phyloP scores from a whole-genome alignment of 2,329 filamentous ascomycete species.

The Rachicladosporium sp. region DNA sequence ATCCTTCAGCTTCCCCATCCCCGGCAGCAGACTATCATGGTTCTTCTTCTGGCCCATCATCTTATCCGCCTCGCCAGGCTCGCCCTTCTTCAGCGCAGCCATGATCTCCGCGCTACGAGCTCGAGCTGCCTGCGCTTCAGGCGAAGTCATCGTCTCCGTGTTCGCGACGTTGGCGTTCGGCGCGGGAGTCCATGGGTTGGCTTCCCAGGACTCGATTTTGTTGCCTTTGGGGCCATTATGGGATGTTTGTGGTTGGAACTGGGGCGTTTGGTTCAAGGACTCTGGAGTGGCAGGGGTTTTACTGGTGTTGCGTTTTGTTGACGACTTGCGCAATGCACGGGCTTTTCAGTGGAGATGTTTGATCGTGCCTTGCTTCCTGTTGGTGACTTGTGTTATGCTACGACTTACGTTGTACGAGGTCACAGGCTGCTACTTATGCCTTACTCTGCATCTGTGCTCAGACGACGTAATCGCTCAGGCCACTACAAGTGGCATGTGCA shows the following conservation, averaged over 20 bases:
- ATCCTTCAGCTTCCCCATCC: slow-evolving; percentile 3
- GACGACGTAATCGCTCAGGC: no score
- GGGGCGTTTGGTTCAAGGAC: no score
- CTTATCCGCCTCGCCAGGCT: slow-evolving; percentile 15
- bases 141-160: slow-evolving; percentile 12
- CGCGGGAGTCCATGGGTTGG: slow-evolving; percentile 8
- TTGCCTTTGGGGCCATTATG: slow-evolving; percentile 6
- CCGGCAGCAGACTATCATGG: slow-evolving; percentile 2
- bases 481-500: no score
- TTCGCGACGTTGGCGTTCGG: slow-evolving; percentile 16
- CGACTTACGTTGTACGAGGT: no score
- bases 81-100: slow-evolving; percentile 15
- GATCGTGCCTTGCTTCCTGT: no score
- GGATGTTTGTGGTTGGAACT: not conserved
- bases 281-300: no score
- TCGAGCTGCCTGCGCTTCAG: slow-evolving; percentile 14
- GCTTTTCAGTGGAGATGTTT: no score
- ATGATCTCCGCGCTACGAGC: slow-evolving; percentile 14
- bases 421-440: no score
- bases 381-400: no score
- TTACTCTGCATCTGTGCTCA: no score
- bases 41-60: slow-evolving; percentile 9
- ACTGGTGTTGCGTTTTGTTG: no score
- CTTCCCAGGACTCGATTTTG: slow-evolving; percentile 10
- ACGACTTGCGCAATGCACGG: no score